Evolutionary conservation across 169 alveolate species (phyloP), one percentile per base, ranked within the genome.

Genomic region (Theileria sp.): DNA sequence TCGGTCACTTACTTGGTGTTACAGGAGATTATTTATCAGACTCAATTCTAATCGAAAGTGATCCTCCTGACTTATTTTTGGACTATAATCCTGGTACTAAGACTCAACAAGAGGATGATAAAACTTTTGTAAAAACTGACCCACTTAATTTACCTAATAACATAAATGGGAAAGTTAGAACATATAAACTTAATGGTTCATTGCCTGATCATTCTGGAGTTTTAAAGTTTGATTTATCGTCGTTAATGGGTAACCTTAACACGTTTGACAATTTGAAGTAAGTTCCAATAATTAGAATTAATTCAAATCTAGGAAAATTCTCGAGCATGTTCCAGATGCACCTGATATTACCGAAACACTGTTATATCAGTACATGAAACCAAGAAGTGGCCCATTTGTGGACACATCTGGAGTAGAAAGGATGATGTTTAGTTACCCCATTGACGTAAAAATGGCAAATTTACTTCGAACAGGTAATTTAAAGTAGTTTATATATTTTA

Each of bases 1-100:
- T 77, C 4, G 6, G 86, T 15, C 73, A 69, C 66, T 44, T 83
- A 72, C 36, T 73, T 10, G 89, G 89, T 17, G 30, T 83, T 17
- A 49, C 65, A 15, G 19, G 71, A 38, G 36, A 64, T n/a, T 81
- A 65, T 44, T 10, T 83, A 30, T 36, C 8, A 0, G 73, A 66
- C 19, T 58, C 38, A 0, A 30, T 64, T 28, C 13, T 64, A 10
- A 19, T 23, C 19, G 51, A n/a, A 19, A 36, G 26, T 58, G 68
- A 58, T 9, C 28, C 72, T 4, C 61, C 15, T 13, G 75, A 74
- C 13, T 54, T 58, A 32, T 3, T 15, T 15, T 58, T 13, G 32
- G 79, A 74, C 44, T 56, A 64, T 36, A 3, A 60, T 74, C 9
- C 21, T n/a, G 80, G 25, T 6, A 8, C 19, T 74, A 28, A 61